phyloP scores from a whole-genome alignment of 2,329 filamentous ascomycete genomes.

The Arthroderma sp. region DNA sequence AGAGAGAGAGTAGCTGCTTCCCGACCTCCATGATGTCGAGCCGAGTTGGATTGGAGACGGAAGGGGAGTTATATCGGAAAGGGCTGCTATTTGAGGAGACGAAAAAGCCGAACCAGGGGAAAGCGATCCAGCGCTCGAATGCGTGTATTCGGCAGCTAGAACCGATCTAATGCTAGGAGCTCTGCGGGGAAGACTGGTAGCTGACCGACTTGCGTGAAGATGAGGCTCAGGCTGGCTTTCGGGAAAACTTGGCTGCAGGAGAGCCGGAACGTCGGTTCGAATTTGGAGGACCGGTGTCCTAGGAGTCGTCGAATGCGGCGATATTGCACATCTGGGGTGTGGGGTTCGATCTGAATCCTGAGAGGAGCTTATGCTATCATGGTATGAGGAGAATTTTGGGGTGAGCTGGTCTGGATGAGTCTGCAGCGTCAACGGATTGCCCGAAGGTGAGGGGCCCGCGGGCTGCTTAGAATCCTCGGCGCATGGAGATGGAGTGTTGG shows the following conservation, averaged over 20 bases:
- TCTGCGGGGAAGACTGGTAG: constrained; percentile 30
- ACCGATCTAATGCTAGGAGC: constrained; percentile 32
- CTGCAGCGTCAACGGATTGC: too few species aligned
- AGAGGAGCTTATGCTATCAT: too few species aligned
- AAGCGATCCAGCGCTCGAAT: constrained; percentile 31
- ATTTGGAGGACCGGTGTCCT: constrained; percentile 8
- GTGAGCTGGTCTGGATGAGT: too few species aligned
- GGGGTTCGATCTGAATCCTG: too few species aligned
- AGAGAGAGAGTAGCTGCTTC: constrained; percentile 43
- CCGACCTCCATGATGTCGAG: constrained; percentile 27
- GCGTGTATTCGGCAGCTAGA: constrained; percentile 18
- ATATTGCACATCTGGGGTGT: neutral
- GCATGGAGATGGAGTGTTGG: too few species aligned
- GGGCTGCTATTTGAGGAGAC: constrained; percentile 60
- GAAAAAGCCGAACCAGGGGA: constrained; percentile 55
- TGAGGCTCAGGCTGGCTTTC: constrained; percentile 17
- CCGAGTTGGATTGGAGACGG: constrained; percentile 54
- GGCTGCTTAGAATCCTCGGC: too few species aligned
- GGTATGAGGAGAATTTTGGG: too few species aligned
- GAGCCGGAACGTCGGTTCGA: constrained; percentile 5
- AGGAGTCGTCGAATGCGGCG: constrained; percentile 2
- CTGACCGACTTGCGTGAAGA: constrained; percentile 29
- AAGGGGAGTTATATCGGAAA: constrained; percentile 66
- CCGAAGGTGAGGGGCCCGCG: too few species aligned
- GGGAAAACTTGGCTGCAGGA: neutral